phyloP scores from a whole-genome alignment of 73 alveolate genomes.

The Blepharisma japonicum region DNA sequence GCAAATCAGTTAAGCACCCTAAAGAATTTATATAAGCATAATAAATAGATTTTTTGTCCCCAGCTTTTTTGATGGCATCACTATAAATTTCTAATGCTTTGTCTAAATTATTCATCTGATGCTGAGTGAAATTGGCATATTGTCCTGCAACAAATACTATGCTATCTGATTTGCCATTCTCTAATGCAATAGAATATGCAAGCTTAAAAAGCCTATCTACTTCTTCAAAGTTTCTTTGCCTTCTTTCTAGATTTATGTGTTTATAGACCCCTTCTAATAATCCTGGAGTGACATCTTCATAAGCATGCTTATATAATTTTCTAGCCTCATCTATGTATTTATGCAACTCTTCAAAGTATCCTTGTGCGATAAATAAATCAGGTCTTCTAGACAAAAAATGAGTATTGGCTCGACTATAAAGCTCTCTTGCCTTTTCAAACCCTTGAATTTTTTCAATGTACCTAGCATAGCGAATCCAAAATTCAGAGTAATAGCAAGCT shows the following conservation, averaged over 20 bases:
- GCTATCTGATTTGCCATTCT: not conserved
- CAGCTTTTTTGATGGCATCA: not conserved
- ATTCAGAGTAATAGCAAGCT: conserved; percentile 24
- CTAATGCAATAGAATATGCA: not conserved
- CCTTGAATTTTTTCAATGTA: conserved; percentile 22
- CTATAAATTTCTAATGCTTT: conserved; percentile 9
- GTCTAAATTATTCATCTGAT: not conserved
- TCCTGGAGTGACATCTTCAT: conserved; percentile 33
- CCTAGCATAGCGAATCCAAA: conserved; percentile 27
- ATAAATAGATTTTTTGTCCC: not conserved
- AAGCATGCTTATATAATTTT: conserved; percentile 10
- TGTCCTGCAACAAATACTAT: conserved; percentile 2
- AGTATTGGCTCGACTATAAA: conserved; percentile 6
- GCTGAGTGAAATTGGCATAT: not conserved
- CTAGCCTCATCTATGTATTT: conserved; percentile 23
- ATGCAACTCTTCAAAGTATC: conserved; percentile 13
- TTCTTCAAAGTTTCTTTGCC: not conserved
- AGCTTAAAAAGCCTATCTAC: not conserved
- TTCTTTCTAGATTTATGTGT: conserved; percentile 30
- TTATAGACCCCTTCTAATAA: conserved; percentile 1
- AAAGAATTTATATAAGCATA: not conserved
- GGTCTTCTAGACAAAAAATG: conserved; percentile 16
- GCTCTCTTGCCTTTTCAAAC: conserved; percentile 9
- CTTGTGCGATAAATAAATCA: conserved; percentile 19
- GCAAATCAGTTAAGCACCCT: not conserved